Percentiles rank a stretch among this genome's conserved stretches.
Evolutionary conservation across 129 eudicot species (phyloP).

Genomic region (Scalesia atractyloides): DNA sequence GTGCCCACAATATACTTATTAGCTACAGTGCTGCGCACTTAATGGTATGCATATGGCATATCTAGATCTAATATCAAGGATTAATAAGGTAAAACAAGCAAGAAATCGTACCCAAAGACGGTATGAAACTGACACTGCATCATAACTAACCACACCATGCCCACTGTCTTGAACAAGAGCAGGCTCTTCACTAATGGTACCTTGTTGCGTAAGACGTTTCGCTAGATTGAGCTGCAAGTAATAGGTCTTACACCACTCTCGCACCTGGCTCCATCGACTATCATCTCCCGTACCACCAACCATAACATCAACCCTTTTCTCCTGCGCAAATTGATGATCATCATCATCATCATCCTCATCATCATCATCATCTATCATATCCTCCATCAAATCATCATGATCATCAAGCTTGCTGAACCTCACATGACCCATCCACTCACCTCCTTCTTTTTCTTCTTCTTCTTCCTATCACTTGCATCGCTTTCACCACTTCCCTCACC

Average conservation of each 20-base stretch:
- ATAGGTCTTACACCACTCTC: conserved; percentile 50
- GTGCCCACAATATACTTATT: not conserved
- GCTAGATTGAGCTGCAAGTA: conserved; percentile 66
- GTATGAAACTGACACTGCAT: conserved; percentile 60
- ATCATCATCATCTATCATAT: conserved; percentile 9
- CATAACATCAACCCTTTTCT: not conserved
- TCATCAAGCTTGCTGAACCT: conserved; percentile 28
- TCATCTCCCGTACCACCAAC: conserved; percentile 15
- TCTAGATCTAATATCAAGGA: not conserved
- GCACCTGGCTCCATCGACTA: conserved; percentile 28
- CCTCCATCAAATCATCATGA: not conserved
- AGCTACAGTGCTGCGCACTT: not conserved
- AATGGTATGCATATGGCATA: no score
- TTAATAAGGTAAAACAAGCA: conserved; percentile 9
- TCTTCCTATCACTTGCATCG: conserved; percentile 37
- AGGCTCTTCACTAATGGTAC: conserved; percentile 45
- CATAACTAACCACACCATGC: conserved; percentile 38
- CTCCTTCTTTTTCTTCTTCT: conserved; percentile 36
- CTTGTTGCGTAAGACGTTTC: conserved; percentile 49
- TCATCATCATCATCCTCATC: conserved; percentile 4
- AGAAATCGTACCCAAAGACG: conserved; percentile 63
- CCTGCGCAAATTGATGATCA: not conserved
- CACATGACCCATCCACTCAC: conserved; percentile 34
- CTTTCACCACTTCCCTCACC: conserved; percentile 8
- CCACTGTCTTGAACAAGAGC: conserved; percentile 33